Conservation (phyloP, 108 stramenopile species). For the Skeletonema costatum region DNA sequence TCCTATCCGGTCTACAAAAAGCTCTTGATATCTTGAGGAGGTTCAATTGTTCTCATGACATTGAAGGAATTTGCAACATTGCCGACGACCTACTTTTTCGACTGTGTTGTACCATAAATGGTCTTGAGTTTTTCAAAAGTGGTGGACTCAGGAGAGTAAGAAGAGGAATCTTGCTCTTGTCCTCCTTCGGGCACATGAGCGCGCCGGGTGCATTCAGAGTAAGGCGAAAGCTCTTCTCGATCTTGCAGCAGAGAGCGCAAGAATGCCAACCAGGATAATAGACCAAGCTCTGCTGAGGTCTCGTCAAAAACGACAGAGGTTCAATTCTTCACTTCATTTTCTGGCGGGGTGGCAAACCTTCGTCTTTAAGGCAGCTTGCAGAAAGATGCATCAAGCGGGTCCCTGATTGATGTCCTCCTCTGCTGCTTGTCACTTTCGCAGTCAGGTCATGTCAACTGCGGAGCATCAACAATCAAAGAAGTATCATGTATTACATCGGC, state of each 20-base stretch:
- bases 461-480: conserved; percentile 11
- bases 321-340: neutral
- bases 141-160: neutral
- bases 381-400: neutral
- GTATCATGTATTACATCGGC: conserved; percentile 24
- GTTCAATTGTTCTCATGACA: conserved; percentile 13
- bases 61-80: conserved; percentile 5
- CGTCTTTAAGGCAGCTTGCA: neutral
- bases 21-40: conserved; percentile 10
- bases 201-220: conserved; percentile 10
- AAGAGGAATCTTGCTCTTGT: conserved; percentile 23
- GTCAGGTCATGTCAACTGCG: conserved; percentile 4
- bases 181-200: conserved; percentile 28
- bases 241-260: conserved; percentile 16
- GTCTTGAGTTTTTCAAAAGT: conserved; percentile 22
- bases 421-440: conserved; percentile 34
- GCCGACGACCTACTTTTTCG: conserved; percentile 40
- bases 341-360: neutral
- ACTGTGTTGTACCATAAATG: conserved; percentile 17
- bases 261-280: neutral
- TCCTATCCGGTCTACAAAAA: conserved; percentile 20
- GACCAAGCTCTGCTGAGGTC: neutral
- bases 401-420: conserved; percentile 21
- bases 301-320: conserved; percentile 29
- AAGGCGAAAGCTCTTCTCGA: conserved; percentile 30